phyloP scores from a whole-genome alignment of 768 basidiomycete species.

The Suillus paluster region DNA sequence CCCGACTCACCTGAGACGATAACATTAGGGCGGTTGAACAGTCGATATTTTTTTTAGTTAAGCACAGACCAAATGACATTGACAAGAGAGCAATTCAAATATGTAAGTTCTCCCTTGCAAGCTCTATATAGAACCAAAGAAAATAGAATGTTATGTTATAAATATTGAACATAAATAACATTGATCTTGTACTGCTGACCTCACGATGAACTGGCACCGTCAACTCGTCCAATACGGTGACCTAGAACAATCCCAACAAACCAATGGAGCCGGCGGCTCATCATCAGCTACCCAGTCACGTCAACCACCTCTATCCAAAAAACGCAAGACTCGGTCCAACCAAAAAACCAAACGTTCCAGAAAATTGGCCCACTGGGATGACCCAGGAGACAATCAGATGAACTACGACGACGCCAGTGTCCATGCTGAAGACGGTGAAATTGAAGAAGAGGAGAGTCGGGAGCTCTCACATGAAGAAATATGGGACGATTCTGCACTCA shows the following conservation, averaged over 20 bases:
- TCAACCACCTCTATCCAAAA: slow-evolving; percentile 52
- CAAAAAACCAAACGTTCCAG: slow-evolving; percentile 26
- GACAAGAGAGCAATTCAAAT: too few relatives aligned
- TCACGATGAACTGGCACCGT: slow-evolving; percentile 15
- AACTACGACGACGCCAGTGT: slow-evolving; percentile 31
- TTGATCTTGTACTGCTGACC: slow-evolving; percentile 13
- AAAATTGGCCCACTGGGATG: slow-evolving; percentile 49
- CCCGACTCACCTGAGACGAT: too few relatives aligned
- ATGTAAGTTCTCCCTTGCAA: too few relatives aligned
- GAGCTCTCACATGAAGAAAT: slow-evolving; percentile 74
- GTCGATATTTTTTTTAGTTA: too few relatives aligned
- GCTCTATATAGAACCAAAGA: too few relatives aligned
- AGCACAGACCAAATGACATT: too few relatives aligned
- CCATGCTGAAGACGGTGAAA: slow-evolving; percentile 33
- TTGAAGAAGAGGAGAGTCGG: slow-evolving; percentile 57
- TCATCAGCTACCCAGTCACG: neutral
- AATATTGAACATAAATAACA: too few relatives aligned
- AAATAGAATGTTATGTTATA: too few relatives aligned
- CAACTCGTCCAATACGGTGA: slow-evolving; percentile 34
- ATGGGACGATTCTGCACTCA: slow-evolving; percentile 86
- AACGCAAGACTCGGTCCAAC: slow-evolving; percentile 45
- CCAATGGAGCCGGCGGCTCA: slow-evolving; percentile 11
- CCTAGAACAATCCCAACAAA: slow-evolving; percentile 10
- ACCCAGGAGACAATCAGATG: slow-evolving; percentile 36
- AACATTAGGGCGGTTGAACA: too few relatives aligned